A percentile compares a stretch with the other conserved stretches of the same genome.
These are phyloP conservation scores for Hyaloperonospora arabidopsidis DNA, from an alignment of 352 stramenopile species.

Conservation along the genomic window DNA sequence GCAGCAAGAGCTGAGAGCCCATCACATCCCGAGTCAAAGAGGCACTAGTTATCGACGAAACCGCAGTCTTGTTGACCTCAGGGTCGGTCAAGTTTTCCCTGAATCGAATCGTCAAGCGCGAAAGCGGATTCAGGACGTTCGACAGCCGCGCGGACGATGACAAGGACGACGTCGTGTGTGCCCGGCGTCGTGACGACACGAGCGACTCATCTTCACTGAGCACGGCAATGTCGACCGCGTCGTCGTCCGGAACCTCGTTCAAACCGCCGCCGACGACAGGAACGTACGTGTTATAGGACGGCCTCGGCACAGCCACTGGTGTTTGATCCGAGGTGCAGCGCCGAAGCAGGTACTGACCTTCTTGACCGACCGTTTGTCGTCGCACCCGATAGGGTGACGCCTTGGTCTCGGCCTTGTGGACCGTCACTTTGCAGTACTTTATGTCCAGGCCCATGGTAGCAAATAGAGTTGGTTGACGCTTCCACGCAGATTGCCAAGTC, in stretches of 20 bases:
- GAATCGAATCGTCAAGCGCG: conserved; percentile 41
- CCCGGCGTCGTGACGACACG: conserved; percentile 32
- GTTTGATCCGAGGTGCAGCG: conserved; percentile 6
- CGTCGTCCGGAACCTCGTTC: conserved; percentile 24
- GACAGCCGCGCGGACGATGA: conserved; percentile 23
- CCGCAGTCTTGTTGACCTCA: conserved; percentile 6
- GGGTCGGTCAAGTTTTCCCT: conserved; percentile 17
- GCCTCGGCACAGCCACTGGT: conserved; percentile 8
- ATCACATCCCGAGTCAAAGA: conserved; percentile 23
- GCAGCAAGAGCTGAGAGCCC: conserved; percentile 22
- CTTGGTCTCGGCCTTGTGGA: conserved; percentile 25
- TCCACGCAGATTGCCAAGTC: neutral
- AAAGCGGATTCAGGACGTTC: conserved; percentile 39
- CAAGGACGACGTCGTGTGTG: conserved; percentile 40
- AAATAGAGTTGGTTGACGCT: neutral
- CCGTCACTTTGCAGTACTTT: conserved; percentile 56
- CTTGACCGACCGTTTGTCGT: conserved; percentile 32
- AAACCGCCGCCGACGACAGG: conserved; percentile 18
- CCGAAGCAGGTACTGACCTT: conserved; percentile 1
- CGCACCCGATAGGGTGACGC: conserved; percentile 20
- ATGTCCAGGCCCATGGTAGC: conserved; percentile 28
- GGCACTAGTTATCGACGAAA: conserved; percentile 21
- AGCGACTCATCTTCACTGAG: conserved; percentile 31
- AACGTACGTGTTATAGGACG: conserved; percentile 20
- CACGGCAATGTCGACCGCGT: conserved; percentile 29